phyloP scores from a whole-genome alignment of 2,329 filamentous ascomycete species.

The Neofusicoccum kwambonambiense region DNA sequence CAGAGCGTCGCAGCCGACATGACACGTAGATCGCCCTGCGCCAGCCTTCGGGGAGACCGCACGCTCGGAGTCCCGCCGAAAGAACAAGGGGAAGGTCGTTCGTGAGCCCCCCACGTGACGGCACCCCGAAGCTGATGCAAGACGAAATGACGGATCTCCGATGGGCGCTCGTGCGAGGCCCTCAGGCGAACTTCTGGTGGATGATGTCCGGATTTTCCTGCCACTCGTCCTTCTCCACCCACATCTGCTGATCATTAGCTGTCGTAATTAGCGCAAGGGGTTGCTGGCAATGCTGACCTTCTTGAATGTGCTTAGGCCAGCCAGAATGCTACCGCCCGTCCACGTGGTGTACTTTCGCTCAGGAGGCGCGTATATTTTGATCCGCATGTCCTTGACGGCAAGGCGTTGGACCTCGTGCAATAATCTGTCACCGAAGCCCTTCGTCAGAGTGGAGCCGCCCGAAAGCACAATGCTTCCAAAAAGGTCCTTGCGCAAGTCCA shows the following conservation, averaged over 20 bases:
- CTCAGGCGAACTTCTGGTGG: slow-evolving; percentile 88
- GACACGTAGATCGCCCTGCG: slow-evolving; percentile 12
- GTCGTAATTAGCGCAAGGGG: slow-evolving; percentile 15
- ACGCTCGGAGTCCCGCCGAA: slow-evolving; percentile 6
- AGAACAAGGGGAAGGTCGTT: not conserved
- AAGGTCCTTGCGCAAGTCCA: slow-evolving; percentile 89
- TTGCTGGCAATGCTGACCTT: slow-evolving; percentile 63
- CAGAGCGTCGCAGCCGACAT: slow-evolving; percentile 10
- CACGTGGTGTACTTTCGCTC: slow-evolving; percentile 98
- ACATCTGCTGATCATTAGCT: slow-evolving; percentile 69
- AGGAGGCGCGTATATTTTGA: slow-evolving; percentile 97
- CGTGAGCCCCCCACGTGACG: slow-evolving; percentile 7
- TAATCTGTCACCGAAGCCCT: slow-evolving; percentile 91
- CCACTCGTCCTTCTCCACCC: slow-evolving; percentile 99
- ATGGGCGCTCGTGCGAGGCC: not conserved
- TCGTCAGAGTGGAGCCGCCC: slow-evolving; percentile 92
- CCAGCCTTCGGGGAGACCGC: not conserved
- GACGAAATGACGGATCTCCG: slow-evolving; percentile 11
- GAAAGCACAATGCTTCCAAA: slow-evolving; percentile 98
- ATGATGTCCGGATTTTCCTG: slow-evolving; percentile 99
- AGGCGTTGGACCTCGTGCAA: slow-evolving; percentile 88
- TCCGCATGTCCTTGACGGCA: slow-evolving; percentile 98
- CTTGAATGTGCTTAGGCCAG: slow-evolving; percentile 94
- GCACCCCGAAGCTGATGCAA: not conserved
- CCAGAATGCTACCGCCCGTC: slow-evolving; percentile 97